phyloP scores from a whole-genome alignment of 1,284 basidiomycete genomes.

The Fistulinella cinereoalba region DNA sequence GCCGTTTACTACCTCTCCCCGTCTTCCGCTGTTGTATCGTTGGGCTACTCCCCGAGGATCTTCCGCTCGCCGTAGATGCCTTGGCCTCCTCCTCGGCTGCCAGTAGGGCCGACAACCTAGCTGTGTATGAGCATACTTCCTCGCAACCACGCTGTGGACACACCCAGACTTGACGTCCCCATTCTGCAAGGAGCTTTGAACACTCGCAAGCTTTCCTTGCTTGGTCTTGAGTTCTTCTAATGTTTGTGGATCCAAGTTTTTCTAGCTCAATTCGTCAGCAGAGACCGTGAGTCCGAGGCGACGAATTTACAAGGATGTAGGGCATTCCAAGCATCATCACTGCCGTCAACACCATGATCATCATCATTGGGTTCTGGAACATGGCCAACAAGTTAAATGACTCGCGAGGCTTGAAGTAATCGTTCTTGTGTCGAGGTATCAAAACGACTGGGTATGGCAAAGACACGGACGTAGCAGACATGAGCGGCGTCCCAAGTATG shows the following conservation, averaged over 20 bases:
- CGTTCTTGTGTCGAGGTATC: constrained; percentile 50
- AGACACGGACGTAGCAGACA: constrained; percentile 52
- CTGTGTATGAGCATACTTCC: constrained; percentile 10
- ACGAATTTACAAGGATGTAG: constrained; percentile 62
- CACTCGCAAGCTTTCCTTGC: constrained; percentile 57
- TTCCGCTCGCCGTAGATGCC: constrained; percentile 13
- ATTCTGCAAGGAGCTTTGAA: constrained; percentile 57
- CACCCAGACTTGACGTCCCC: constrained; percentile 62
- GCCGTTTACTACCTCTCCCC: constrained; percentile 29
- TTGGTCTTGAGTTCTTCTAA: constrained; percentile 69
- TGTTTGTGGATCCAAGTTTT: constrained; percentile 75
- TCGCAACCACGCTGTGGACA: constrained; percentile 10
- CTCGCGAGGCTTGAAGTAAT: constrained; percentile 67
- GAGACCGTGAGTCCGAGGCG: background rate
- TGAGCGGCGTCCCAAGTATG: constrained; percentile 64
- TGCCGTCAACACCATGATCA: constrained; percentile 74
- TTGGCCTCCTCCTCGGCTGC: constrained; percentile 33
- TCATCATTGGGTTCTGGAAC: constrained; percentile 86
- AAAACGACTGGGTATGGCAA: constrained; percentile 68
- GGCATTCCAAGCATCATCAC: constrained; percentile 76
- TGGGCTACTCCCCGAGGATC: constrained; percentile 16
- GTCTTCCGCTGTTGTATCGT: constrained; percentile 31
- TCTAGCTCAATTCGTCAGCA: constrained; percentile 43
- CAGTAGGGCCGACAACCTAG: constrained; percentile 42
- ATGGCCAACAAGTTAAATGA: constrained; percentile 76